Evolutionary conservation across 1,284 basidiomycete species (phyloP).

Genomic region (Ceratobasidium sp.): DNA sequence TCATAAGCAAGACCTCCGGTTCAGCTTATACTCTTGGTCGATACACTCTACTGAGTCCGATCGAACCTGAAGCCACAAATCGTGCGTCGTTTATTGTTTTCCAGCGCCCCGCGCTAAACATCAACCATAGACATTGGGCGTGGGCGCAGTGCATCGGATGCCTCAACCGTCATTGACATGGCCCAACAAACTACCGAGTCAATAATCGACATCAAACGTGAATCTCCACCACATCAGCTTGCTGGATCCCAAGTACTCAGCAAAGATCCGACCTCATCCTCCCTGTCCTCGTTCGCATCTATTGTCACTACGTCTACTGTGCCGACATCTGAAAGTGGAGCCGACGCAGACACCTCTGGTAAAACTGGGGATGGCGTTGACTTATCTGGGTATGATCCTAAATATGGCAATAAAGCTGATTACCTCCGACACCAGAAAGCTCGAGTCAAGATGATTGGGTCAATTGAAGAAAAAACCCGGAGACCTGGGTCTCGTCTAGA

Average conservation of each 20-base stretch:
- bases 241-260: slow-evolving; percentile 27
- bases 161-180: slow-evolving; percentile 29
- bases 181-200: neutral
- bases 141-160: slow-evolving; percentile 21
- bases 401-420: slow-evolving; percentile 42
- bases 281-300: slow-evolving; percentile 25
- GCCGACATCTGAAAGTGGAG: slow-evolving; percentile 23
- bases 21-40: slow-evolving; percentile 33
- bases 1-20: neutral
- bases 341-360: neutral
- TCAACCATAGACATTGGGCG: neutral
- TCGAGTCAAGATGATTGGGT: slow-evolving; percentile 35
- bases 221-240: slow-evolving; percentile 29
- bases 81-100: slow-evolving; percentile 3
- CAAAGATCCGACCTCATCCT: slow-evolving; percentile 36
- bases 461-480: slow-evolving; percentile 34
- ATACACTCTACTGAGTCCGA: slow-evolving; percentile 23
- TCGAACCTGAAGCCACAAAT: neutral
- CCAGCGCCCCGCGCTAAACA: neutral
- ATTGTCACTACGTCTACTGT: slow-evolving; percentile 5
- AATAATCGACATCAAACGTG: slow-evolving; percentile 16
- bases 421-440: slow-evolving; percentile 37
- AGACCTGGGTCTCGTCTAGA: slow-evolving; percentile 17
- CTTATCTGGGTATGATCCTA: slow-evolving; percentile 42
- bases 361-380: neutral